Conservation (phyloP, 225 moss, liverwort and hornwort genomes). For the Straminergon stramineum region DNA sequence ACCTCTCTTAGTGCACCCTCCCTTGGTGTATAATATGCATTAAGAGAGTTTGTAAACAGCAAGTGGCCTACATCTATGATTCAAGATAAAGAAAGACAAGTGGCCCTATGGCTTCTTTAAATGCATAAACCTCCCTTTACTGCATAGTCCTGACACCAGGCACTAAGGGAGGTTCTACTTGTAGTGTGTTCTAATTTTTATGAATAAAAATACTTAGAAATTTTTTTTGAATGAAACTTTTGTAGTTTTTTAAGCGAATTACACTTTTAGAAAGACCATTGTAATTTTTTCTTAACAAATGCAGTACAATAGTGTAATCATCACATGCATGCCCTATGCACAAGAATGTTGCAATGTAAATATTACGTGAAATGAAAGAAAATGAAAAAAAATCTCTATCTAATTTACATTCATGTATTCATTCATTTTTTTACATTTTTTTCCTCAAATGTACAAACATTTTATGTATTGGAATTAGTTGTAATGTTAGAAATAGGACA, state of each 20-base stretch:
- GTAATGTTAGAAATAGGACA: accelerated
- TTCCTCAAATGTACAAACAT: not conserved
- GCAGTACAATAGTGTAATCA: not conserved
- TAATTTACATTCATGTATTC: accelerated
- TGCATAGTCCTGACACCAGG: too few relatives aligned
- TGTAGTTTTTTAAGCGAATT: not conserved
- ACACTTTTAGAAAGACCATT: accelerated
- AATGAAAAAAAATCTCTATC: not conserved
- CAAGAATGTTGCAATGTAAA: too few relatives aligned
- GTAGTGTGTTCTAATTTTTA: not conserved
- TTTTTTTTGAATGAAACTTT: accelerated
- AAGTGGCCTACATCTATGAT: too few relatives aligned
- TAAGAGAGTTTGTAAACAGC: too few relatives aligned
- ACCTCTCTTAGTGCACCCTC: too few relatives aligned
- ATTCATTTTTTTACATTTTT: not conserved
- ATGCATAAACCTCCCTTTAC: too few relatives aligned
- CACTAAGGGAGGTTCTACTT: too few relatives aligned
- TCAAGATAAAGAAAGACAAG: too few relatives aligned
- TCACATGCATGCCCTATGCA: accelerated
- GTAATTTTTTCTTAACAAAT: not conserved
- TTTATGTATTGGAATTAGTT: not conserved
- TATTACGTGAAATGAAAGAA: not conserved
- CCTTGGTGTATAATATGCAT: too few relatives aligned
- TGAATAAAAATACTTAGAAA: not conserved
- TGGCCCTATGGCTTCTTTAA: too few relatives aligned